A percentile compares a stretch with the other conserved stretches of the same genome.
phyloP scores from a whole-genome alignment of 2,329 filamentous ascomycete genomes.

The Phoma herbarum region DNA sequence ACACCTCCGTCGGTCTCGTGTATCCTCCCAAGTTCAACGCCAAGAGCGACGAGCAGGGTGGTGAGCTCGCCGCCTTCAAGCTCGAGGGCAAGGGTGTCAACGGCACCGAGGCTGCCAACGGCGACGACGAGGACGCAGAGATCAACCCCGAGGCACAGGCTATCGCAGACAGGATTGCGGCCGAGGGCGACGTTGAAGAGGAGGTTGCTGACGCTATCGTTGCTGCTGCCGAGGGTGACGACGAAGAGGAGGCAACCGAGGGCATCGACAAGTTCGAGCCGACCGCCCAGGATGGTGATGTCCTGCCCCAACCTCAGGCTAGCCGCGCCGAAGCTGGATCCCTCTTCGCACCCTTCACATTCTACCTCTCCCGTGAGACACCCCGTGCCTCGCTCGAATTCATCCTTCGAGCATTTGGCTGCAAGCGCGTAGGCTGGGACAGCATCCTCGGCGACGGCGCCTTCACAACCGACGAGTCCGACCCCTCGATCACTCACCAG shows the following conservation, averaged over 20 bases:
- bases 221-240: conserved; percentile 30
- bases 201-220: conserved; percentile 42
- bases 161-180: conserved; percentile 57
- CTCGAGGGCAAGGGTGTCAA: conserved; percentile 76
- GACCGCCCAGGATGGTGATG: conserved; percentile 82
- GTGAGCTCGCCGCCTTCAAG: conserved; percentile 89
- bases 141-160: conserved; percentile 57
- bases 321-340: conserved; percentile 72
- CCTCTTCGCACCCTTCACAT: conserved; percentile 88
- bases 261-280: conserved; percentile 92
- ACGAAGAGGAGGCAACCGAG: conserved; percentile 49
- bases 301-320: conserved; percentile 79
- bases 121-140: conserved; percentile 33
- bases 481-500: conserved; percentile 93
- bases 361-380: conserved; percentile 93
- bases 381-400: conserved; percentile 92
- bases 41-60: conserved; percentile 85
- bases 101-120: conserved; percentile 38
- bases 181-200: conserved; percentile 50
- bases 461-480: conserved; percentile 87
- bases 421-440: conserved; percentile 96
- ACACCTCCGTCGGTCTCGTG: conserved; percentile 88
- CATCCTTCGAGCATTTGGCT: conserved; percentile 90
- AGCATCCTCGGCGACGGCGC: conserved; percentile 87
- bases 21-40: conserved; percentile 96